These are phyloP conservation scores for Mortierella sp. DNA, from an alignment of 371 early-diverging fungal species.

Conservation along the genomic window DNA sequence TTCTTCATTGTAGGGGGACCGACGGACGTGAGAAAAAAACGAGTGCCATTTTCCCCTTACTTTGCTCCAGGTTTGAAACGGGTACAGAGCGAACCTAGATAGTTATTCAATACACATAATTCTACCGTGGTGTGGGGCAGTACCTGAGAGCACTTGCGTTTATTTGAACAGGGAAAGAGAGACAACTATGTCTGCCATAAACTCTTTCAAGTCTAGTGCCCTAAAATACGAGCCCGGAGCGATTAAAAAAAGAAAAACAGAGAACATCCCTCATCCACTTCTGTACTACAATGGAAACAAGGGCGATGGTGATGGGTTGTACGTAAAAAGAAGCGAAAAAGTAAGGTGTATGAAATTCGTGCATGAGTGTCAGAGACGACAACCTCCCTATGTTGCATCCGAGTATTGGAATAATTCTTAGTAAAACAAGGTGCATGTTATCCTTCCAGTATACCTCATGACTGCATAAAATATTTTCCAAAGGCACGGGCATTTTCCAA, in stretches of 20 bases:
- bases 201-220: slow-evolving; percentile 4
- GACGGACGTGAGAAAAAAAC: slow-evolving; percentile 10
- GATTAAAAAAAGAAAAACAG: not conserved
- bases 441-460: too few relatives aligned
- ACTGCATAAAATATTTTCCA: too few relatives aligned
- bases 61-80: not conserved
- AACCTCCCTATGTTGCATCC: too few relatives aligned
- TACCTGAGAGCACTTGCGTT: slow-evolving; percentile 1
- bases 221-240: slow-evolving; percentile 14
- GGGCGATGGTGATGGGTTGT: slow-evolving; percentile 7
- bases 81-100: not conserved
- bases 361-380: not conserved
- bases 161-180: not conserved
- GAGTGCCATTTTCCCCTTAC: slow-evolving; percentile 12
- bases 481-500: too few relatives aligned
- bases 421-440: too few relatives aligned
- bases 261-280: slow-evolving; percentile 1
- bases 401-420: too few relatives aligned
- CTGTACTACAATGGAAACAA: slow-evolving; percentile 11
- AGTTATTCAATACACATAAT: not conserved
- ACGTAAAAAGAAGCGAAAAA: not conserved
- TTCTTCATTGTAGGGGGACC: not conserved
- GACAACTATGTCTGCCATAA: slow-evolving; percentile 2
- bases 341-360: not conserved
- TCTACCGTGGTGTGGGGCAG: slow-evolving; percentile 12